phyloP scores from a whole-genome alignment of 2,329 filamentous ascomycete species.

The Ceratocystis colombiana region DNA sequence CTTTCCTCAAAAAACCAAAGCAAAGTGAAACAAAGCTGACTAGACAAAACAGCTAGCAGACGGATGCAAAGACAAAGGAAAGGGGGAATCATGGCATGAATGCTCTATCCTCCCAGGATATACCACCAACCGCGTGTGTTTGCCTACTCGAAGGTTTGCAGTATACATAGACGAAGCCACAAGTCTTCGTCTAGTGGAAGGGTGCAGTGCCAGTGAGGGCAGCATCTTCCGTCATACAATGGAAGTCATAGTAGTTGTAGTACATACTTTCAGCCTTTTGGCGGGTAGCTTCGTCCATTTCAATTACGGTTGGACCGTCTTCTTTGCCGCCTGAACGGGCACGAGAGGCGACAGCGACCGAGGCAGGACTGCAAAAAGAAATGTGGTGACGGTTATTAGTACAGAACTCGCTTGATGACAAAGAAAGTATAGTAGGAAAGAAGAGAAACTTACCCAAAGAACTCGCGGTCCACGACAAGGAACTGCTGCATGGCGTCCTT shows the following conservation, averaged over 20 bases:
- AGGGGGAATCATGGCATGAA: neutral
- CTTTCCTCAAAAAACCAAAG: neutral
- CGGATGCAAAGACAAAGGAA: conserved; percentile 20
- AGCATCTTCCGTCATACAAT: conserved; percentile 37
- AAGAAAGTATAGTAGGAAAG: neutral
- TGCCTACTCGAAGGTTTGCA: neutral
- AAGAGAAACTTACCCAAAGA: conserved; percentile 61
- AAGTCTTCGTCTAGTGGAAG: conserved; percentile 38
- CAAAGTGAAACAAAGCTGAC: conserved; percentile 5
- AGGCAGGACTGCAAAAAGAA: conserved; percentile 36
- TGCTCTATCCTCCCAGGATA: neutral
- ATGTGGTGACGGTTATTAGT: conserved; percentile 16
- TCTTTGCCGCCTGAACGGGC: conserved; percentile 37
- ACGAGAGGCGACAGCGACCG: conserved; percentile 37
- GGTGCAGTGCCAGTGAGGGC: conserved; percentile 42
- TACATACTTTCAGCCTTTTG: conserved; percentile 44
- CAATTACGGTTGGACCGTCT: conserved; percentile 36
- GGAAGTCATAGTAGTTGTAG: conserved; percentile 45
- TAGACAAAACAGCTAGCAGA: conserved; percentile 10
- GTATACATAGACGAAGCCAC: neutral
- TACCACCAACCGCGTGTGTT: neutral
- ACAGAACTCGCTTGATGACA: neutral
- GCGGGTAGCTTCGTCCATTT: conserved; percentile 44
- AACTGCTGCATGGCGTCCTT: conserved; percentile 81
- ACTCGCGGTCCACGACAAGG: conserved; percentile 68